Evolutionary conservation across 2,329 filamentous ascomycete species (phyloP).

Genomic region (Sarocladium oryzae): DNA sequence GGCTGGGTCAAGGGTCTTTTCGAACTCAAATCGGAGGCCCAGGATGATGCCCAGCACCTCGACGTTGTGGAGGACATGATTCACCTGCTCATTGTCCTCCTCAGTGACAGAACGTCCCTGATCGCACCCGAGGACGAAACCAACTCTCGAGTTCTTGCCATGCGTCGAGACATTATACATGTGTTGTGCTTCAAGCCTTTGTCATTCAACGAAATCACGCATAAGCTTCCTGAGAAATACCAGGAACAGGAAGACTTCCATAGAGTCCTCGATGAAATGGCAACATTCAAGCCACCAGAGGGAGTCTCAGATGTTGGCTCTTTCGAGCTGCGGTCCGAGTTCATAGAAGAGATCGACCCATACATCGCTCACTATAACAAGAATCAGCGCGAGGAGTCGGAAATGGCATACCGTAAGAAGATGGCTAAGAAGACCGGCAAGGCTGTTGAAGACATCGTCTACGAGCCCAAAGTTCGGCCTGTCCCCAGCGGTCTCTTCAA

Average conservation of each 20-base stretch:
- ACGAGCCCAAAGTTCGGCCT: slow-evolving; percentile 74
- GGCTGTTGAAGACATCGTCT: slow-evolving; percentile 75
- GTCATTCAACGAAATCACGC: slow-evolving; percentile 86
- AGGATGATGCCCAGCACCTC: slow-evolving; percentile 81
- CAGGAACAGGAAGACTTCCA: slow-evolving; percentile 87
- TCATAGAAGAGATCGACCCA: slow-evolving; percentile 82
- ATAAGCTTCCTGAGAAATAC: slow-evolving; percentile 80
- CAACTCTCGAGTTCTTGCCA: slow-evolving; percentile 59
- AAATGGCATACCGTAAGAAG: slow-evolving; percentile 79
- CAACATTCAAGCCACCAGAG: slow-evolving; percentile 83
- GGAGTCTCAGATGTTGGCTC: slow-evolving; percentile 88
- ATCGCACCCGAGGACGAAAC: slow-evolving; percentile 60
- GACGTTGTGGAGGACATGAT: slow-evolving; percentile 96
- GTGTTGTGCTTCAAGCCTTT: slow-evolving; percentile 94
- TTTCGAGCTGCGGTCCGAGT: slow-evolving; percentile 84
- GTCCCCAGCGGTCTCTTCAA: slow-evolving; percentile 74
- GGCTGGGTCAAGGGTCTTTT: slow-evolving; percentile 84
- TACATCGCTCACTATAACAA: slow-evolving; percentile 96
- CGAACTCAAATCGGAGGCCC: slow-evolving; percentile 61
- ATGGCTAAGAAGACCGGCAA: slow-evolving; percentile 85
- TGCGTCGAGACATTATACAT: slow-evolving; percentile 86
- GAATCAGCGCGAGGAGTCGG: slow-evolving; percentile 93
- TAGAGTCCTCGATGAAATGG: slow-evolving; percentile 76
- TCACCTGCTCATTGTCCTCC: slow-evolving; percentile 81
- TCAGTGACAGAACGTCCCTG: slow-evolving; percentile 82